Base-by-base conservation (phyloP, 345 rosid species). In the Hirschfeldia incana region DNA sequence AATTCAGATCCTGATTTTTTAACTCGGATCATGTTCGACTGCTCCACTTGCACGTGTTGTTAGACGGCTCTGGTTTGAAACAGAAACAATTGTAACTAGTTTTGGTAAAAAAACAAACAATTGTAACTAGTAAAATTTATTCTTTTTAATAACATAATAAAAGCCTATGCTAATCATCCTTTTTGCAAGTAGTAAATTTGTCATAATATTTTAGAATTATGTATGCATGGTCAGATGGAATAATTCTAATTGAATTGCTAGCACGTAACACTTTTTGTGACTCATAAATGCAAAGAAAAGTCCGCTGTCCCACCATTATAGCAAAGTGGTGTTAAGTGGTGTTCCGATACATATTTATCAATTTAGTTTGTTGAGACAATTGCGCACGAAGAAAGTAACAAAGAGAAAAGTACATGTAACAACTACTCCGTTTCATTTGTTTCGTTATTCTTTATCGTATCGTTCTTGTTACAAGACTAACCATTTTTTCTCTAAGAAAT, bases 241-340 rank as follows among this genome's bases (percentile, higher is more conserved):
- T 61, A 2, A 49, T 49, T 49, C 57, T 30, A 29, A 2, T 62
- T 62, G 33, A 62, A 5, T n/a, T 62, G 66, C 21, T 67, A 39
- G 70, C 13, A 66, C 16, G 70, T 67, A 67, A 12, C 70, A 67
- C 12, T 39, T 67, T 39, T 21, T 21, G 29, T 65, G 30, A 65
- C 53, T 29, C 69, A 65, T 37, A 58, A 58, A 26, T 58, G 1
- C 13, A 17, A 17, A 17, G n/a, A 17, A 37, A 21, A 65, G 3
- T 49, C 27, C 28, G 5, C 11, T 17, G 10, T 37, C 69, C 69
- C 69, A 65, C 16, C 64, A 59, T 27, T 59, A 27, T 1, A 59
- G 27, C 32, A 58, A 58, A 21, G 36, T 33, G 36, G 36, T 33
- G 33, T 33, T 4, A 5, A 29, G 32, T 26, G 11, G 63, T 58